phyloP scores from a whole-genome alignment of 768 basidiomycete genomes.

The Cyclocybe cylindracea region DNA sequence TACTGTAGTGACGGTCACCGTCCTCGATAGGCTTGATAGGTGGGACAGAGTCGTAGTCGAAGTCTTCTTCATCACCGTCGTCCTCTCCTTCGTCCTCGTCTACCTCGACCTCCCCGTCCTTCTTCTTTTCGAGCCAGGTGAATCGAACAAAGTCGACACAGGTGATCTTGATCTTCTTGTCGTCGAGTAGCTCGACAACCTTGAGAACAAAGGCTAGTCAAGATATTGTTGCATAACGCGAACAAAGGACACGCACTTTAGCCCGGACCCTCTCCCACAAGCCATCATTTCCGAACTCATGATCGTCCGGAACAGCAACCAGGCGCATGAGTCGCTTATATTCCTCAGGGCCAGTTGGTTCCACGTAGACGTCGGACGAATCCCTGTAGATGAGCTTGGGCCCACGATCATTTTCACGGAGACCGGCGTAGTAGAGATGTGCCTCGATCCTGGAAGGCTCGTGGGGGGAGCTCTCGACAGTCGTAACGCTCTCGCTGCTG shows the following conservation, averaged over 20 bases:
- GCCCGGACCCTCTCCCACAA: slow-evolving; percentile 32
- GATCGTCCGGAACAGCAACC: slow-evolving; percentile 24
- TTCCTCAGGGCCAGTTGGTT: slow-evolving; percentile 29
- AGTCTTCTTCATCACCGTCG: slow-evolving; percentile 12
- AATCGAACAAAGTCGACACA: slow-evolving; percentile 33
- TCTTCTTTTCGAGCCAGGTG: slow-evolving; percentile 21
- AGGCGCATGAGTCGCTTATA: slow-evolving; percentile 29
- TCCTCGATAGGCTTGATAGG: slow-evolving; percentile 24
- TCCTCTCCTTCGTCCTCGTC: slow-evolving; percentile 9
- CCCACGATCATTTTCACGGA: slow-evolving; percentile 25
- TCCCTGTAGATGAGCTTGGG: slow-evolving; percentile 38
- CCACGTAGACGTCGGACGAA: slow-evolving; percentile 28
- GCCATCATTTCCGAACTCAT: slow-evolving; percentile 27
- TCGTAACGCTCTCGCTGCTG: slow-evolving; percentile 11
- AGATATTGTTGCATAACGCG: slow-evolving; percentile 25
- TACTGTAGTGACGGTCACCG: slow-evolving; percentile 24
- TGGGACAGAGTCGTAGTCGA: slow-evolving; percentile 18
- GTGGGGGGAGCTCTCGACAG: slow-evolving; percentile 22
- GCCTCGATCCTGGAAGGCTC: slow-evolving; percentile 25
- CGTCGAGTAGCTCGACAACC: slow-evolving; percentile 26
- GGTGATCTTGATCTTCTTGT: slow-evolving; percentile 19
- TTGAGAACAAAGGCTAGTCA: slow-evolving; percentile 32
- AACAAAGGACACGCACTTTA: slow-evolving; percentile 30
- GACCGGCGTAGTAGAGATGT: slow-evolving; percentile 30
- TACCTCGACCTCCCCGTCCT: slow-evolving; percentile 17